Evolutionary conservation across 2,329 filamentous ascomycete species (phyloP).

Genomic region (Microascus cirrosus): DNA sequence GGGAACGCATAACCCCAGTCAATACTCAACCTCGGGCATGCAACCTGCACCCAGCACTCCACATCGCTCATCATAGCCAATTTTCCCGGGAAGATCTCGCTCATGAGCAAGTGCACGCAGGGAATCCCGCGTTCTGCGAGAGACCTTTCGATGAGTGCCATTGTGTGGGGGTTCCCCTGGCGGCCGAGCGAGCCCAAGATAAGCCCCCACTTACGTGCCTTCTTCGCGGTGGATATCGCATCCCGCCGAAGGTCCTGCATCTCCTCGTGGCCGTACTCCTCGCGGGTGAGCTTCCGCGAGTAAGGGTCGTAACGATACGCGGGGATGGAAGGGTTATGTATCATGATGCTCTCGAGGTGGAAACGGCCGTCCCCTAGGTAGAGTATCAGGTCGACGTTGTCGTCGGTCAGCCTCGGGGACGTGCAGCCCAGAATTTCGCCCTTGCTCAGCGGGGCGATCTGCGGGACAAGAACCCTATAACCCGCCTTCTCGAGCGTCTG

Average conservation of each 20-base stretch:
- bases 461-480: constrained; percentile 76
- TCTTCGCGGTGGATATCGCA: constrained; percentile 65
- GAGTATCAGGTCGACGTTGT: constrained; percentile 63
- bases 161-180: constrained; percentile 90
- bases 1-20: constrained; percentile 98
- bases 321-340: constrained; percentile 83
- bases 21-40: constrained; percentile 91
- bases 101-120: constrained; percentile 75
- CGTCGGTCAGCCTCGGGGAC: constrained; percentile 57
- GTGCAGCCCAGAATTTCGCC: constrained; percentile 98
- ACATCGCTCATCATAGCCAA: constrained; percentile 87
- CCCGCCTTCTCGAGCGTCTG: constrained; percentile 70
- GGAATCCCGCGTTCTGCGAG: constrained; percentile 63
- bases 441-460: constrained; percentile 85
- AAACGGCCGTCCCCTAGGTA: constrained; percentile 91
- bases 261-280: constrained; percentile 84
- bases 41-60: constrained; percentile 97
- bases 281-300: constrained; percentile 78
- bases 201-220: constrained; percentile 82
- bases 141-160: constrained; percentile 73
- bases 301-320: constrained; percentile 98
- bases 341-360: constrained; percentile 98
- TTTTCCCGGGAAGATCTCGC: constrained; percentile 95
- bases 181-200: constrained; percentile 87
- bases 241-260: constrained; percentile 71